Evolutionary conservation across 768 basidiomycete genomes (phyloP).

Genomic region (Leucogyrophana mollusca): DNA sequence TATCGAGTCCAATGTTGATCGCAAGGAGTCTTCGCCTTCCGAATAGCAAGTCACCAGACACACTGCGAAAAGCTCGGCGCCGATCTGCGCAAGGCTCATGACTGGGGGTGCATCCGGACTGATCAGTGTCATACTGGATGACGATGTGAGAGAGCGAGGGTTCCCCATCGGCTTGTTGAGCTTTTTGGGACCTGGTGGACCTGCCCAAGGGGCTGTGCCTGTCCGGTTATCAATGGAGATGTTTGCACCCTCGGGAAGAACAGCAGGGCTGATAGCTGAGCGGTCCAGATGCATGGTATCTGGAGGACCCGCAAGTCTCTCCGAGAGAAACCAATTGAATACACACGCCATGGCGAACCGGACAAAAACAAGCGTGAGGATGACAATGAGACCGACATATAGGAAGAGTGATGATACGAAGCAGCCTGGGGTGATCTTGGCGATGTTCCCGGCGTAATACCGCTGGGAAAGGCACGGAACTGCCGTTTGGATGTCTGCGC

Average conservation of each 20-base stretch:
- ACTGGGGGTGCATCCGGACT: conserved; percentile 45
- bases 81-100: conserved; percentile 88
- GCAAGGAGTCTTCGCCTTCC: conserved; percentile 90
- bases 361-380: conserved; percentile 85
- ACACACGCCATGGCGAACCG: conserved; percentile 96
- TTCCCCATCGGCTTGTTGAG: conserved; percentile 39
- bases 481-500: conserved; percentile 58
- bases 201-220: conserved; percentile 95
- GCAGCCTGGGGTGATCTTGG: conserved; percentile 95
- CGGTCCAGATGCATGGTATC: conserved; percentile 70
- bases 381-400: conserved; percentile 87
- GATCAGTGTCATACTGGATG: conserved; percentile 54
- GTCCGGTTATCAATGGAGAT: conserved; percentile 86
- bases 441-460: conserved; percentile 93
- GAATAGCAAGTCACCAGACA: conserved; percentile 98
- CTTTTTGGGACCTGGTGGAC: conserved; percentile 49
- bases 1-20: conserved; percentile 91
- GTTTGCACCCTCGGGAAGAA: conserved; percentile 96
- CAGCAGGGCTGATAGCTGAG: conserved; percentile 88
- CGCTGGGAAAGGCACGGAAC: conserved; percentile 81
- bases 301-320: conserved; percentile 75
- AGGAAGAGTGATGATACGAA: conserved; percentile 88
- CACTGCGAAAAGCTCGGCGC: conserved; percentile 91
- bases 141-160: conserved; percentile 43
- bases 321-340: conserved; percentile 96